phyloP scores from a whole-genome alignment of 2,329 filamentous ascomycete genomes.

The Teratosphaeria gauchensis region DNA sequence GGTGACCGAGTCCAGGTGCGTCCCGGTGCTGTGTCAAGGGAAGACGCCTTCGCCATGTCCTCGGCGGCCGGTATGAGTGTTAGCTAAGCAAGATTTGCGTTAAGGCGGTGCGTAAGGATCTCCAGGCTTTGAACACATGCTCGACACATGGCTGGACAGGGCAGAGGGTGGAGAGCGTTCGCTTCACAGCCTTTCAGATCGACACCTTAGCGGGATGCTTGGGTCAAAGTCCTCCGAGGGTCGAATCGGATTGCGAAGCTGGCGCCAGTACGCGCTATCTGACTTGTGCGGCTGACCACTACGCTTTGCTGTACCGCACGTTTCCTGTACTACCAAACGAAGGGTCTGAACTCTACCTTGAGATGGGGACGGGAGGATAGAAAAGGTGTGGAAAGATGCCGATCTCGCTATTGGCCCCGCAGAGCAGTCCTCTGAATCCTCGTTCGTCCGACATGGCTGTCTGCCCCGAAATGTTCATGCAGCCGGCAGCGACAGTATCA shows the following conservation, averaged over 20 bases:
- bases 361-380: not conserved
- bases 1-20: not conserved
- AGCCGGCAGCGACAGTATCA: not conserved
- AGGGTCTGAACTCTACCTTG: not conserved
- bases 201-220: not conserved
- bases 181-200: not conserved
- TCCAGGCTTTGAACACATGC: not conserved
- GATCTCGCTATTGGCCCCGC: not conserved
- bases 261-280: not conserved
- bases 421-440: not conserved
- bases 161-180: not conserved
- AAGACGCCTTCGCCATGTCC: not conserved
- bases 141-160: not conserved
- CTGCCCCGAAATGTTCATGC: not conserved
- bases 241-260: not conserved
- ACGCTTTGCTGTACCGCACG: not conserved
- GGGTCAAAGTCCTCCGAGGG: not conserved
- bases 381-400: not conserved
- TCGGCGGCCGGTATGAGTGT: not conserved
- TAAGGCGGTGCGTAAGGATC: not conserved
- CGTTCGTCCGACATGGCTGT: not conserved
- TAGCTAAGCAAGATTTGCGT: not conserved
- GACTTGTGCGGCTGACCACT: not conserved
- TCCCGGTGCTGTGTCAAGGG: not conserved
- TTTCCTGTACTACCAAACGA: not conserved